Base-by-base conservation (phyloP, 1,284 basidiomycete genomes). In the Wallemia ichthyophaga region DNA sequence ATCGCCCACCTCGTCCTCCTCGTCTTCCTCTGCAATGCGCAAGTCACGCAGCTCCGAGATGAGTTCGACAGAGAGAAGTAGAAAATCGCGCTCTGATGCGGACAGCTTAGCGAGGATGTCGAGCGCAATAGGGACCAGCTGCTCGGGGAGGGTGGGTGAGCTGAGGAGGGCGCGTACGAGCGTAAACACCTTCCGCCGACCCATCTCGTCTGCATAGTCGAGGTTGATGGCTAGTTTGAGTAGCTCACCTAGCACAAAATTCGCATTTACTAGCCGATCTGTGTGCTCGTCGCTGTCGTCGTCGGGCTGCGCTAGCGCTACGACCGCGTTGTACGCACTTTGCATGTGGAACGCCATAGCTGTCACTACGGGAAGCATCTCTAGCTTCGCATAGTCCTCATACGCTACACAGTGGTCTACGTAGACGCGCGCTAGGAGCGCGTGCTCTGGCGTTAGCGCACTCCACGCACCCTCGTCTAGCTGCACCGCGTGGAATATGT, bases 121-220 rank as follows among this genome's bases (percentile, higher is more conserved):
- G 56, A 95, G 73, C 67, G 85, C 88, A 9, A 75, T 76, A 5
- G 84, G 78, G 56, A 95, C 80, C 31, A 96, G 75, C 1, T 75
- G 71, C 33, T 83, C 79, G 0, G 91, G 89, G 0, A 96, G 75
- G 15, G 55, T 19, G 15, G 55, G 27, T 17, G 27, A 25, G 25
- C 24, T 25, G 5, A 56, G 23, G 24, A 19, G 2, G 7, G 70
- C 66, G 82, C 85, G 78, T 62, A 88, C 79, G 33, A 92, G 78
- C 60, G 79, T 76, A 66, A 92, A 92, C 75, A 94, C 85, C 71
- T 88, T 91, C 61, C 91, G 73, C 61, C 92, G 71, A 9, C 94
- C 91, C 65, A 91, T 88, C 70, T 98, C 89, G 70, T 98, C 94
- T 27, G 80, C 81, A 65, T 91, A 96, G 69, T 96, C 92, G 55